These are phyloP conservation scores for Eutrema yunnanense DNA, from an alignment of 345 rosid species.

Conservation along the genomic window DNA sequence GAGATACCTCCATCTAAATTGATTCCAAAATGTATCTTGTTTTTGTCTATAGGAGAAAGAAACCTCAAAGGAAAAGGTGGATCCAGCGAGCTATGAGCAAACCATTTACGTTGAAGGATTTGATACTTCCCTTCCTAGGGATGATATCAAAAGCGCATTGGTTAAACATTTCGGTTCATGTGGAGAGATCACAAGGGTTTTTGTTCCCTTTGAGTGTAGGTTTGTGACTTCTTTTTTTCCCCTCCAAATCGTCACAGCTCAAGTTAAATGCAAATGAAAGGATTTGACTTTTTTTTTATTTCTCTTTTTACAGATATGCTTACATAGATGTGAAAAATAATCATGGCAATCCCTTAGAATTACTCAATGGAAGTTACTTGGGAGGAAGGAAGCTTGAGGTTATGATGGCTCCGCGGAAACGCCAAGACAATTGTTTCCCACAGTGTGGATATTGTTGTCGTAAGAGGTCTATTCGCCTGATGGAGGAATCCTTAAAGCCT, in stretches of 20 bases:
- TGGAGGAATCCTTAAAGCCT: no score
- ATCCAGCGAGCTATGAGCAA: no score
- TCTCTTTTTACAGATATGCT: conserved; percentile 40
- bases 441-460: no score
- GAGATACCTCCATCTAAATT: no score
- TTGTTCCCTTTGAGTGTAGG: conserved; percentile 43
- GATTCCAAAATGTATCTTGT: not conserved
- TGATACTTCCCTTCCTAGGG: not conserved
- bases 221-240: conserved; percentile 5
- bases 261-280: not conserved
- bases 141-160: not conserved
- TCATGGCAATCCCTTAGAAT: conserved; percentile 43
- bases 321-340: conserved; percentile 43
- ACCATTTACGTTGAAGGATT: not conserved
- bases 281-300: not conserved
- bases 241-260: not conserved
- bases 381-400: conserved; percentile 36
- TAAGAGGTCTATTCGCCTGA: no score
- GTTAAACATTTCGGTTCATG: conserved; percentile 23
- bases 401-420: conserved; percentile 43
- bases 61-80: not conserved
- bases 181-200: conserved; percentile 48
- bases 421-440: no score
- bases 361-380: conserved; percentile 39
- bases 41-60: conserved; percentile 23